phyloP scores from a whole-genome alignment of 1,284 basidiomycete species.

The Pyrrhoderma lamaoense region DNA sequence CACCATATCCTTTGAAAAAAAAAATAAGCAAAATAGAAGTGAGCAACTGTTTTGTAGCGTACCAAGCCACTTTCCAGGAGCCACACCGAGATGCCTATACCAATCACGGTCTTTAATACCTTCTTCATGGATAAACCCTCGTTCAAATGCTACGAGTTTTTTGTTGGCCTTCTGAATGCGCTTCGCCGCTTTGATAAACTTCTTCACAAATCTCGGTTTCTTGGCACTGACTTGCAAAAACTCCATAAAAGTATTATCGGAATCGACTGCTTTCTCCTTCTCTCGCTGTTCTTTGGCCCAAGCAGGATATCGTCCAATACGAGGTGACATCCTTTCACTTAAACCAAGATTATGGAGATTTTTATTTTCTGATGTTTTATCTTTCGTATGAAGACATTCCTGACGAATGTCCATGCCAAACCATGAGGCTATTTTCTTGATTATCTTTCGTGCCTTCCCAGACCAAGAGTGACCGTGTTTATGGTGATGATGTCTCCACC shows the following conservation, averaged over 20 bases:
- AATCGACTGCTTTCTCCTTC: not conserved
- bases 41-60: not conserved
- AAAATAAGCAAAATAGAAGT: no score
- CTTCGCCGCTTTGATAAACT: conserved; percentile 54
- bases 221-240: not conserved
- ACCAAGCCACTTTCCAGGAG: conserved; percentile 79
- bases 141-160: conserved; percentile 72
- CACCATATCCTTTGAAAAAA: conserved; percentile 43
- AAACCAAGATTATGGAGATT: conserved; percentile 5
- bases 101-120: conserved; percentile 80
- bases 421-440: conserved; percentile 25
- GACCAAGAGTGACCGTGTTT: not conserved
- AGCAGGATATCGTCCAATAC: conserved; percentile 17
- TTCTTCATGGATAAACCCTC: conserved; percentile 76
- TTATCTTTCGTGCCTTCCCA: conserved; percentile 1
- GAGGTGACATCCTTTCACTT: conserved; percentile 12
- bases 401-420: conserved; percentile 20
- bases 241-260: not conserved
- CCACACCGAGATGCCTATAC: conserved; percentile 82
- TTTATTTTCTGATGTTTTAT: not conserved
- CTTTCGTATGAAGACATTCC: not conserved
- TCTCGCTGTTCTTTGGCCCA: conserved; percentile 19
- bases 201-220: conserved; percentile 25
- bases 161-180: conserved; percentile 63
- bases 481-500: conserved; percentile 4